These are phyloP conservation scores for Populus hybrid DNA, from an alignment of 441 rosid species.

Conservation along the genomic window DNA sequence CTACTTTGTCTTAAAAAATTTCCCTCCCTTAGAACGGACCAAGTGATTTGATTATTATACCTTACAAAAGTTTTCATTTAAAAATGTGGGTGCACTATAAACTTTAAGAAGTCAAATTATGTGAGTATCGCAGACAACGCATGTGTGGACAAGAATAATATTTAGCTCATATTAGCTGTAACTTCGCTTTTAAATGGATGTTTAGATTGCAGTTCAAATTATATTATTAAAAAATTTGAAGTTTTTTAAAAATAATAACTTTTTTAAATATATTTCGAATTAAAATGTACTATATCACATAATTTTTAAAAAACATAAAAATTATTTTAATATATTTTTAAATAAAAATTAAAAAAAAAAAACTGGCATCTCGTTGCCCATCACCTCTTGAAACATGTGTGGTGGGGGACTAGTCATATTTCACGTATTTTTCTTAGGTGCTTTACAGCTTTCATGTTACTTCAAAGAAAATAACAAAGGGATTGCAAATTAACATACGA, in stretches of 20 bases:
- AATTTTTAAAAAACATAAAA: no score
- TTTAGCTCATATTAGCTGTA: neutral
- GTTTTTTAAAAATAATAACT: neutral
- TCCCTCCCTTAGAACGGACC: neutral
- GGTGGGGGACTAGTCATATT: neutral
- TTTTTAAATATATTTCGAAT: no score
- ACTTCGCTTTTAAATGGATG: neutral
- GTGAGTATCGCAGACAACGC: neutral
- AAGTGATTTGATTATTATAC: neutral
- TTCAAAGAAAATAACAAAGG: neutral
- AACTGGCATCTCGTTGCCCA: fast-evolving
- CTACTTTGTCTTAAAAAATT: neutral
- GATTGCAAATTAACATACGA: neutral
- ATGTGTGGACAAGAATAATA: neutral
- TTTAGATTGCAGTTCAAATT: no score
- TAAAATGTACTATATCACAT: no score
- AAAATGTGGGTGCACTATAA: neutral
- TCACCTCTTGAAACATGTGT: neutral
- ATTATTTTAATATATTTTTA: no score
- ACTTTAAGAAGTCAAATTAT: neutral
- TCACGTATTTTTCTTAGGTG: neutral
- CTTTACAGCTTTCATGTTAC: neutral
- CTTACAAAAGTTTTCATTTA: neutral
- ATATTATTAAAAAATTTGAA: neutral
- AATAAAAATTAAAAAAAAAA: no score